Percentiles rank a stretch among this genome's conserved stretches.
Conservation (phyloP, 306 rosid species). For the Vigna reflexopilosa region DNA sequence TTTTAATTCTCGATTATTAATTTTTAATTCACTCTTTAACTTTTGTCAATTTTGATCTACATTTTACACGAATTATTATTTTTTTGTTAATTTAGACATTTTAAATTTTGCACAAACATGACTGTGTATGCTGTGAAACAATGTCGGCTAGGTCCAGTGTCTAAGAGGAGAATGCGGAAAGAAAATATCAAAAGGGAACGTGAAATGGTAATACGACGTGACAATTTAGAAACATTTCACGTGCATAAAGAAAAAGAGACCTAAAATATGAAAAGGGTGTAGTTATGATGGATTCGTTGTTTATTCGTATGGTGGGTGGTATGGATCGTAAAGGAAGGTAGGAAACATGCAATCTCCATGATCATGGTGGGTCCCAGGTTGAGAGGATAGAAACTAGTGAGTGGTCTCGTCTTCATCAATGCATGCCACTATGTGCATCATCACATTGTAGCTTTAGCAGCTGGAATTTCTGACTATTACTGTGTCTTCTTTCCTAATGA, state of each 20-base stretch:
- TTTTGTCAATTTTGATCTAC: not conserved
- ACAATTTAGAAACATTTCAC: not conserved
- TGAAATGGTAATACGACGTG: conserved; percentile 6
- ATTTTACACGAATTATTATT: no score
- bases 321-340: conserved; percentile 13
- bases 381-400: not conserved
- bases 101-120: not conserved
- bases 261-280: not conserved
- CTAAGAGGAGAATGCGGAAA: not conserved
- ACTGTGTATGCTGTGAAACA: not conserved
- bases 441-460: conserved; percentile 10
- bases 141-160: not conserved
- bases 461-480: not conserved
- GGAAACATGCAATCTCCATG: conserved; percentile 22
- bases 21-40: not conserved
- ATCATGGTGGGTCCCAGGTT: conserved; percentile 37
- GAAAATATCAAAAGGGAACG: not conserved
- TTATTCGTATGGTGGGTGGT: conserved; percentile 14
- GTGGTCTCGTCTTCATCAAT: conserved; percentile 36
- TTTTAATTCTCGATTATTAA: no score
- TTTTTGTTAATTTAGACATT: no score
- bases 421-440: conserved; percentile 60
- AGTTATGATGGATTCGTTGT: not conserved
- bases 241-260: not conserved
- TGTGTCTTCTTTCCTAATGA: conserved; percentile 17